These are phyloP conservation scores for Scytalidium lignicola DNA, from an alignment of 2,329 filamentous ascomycete species.

Conservation along the genomic window DNA sequence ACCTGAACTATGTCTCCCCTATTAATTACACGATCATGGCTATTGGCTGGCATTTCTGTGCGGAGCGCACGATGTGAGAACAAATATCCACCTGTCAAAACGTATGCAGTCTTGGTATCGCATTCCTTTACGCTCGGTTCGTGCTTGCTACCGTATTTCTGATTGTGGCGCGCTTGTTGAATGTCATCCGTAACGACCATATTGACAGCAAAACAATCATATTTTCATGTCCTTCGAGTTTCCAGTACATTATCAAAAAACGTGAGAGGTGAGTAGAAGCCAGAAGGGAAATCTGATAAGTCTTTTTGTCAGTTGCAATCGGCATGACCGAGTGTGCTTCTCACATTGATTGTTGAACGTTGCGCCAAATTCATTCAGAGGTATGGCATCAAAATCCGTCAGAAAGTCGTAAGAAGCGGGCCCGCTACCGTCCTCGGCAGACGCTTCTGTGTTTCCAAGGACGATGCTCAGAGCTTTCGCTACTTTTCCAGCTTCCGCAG, in stretches of 20 bases:
- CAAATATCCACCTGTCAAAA: no score
- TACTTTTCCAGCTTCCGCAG: slow-evolving; percentile 24
- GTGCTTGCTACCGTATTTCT: no score
- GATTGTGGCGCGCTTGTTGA: no score
- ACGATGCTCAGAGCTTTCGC: slow-evolving; percentile 25
- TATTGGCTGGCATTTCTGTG: no score
- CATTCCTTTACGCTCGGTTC: no score
- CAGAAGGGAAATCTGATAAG: slow-evolving; percentile 20
- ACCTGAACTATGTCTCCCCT: no score
- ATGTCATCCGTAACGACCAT: no score
- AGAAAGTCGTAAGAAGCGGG: slow-evolving; percentile 22
- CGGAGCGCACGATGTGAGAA: no score
- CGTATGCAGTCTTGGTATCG: no score
- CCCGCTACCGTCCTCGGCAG: slow-evolving; percentile 15
- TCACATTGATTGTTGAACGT: slow-evolving; percentile 24
- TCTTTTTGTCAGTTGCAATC: slow-evolving; percentile 20
- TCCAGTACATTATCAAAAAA: slow-evolving; percentile 24
- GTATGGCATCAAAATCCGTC: slow-evolving; percentile 21
- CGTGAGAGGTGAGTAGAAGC: slow-evolving; percentile 21
- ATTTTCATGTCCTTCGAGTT: slow-evolving; percentile 12
- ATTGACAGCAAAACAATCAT: slow-evolving; percentile 3
- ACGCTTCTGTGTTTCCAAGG: slow-evolving; percentile 22
- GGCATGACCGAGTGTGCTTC: slow-evolving; percentile 16
- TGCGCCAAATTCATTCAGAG: slow-evolving; percentile 21
- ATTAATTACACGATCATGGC: no score